Evolutionary conservation across 305 asterid species (phyloP).

Genomic region (Fraxinus nigra): DNA sequence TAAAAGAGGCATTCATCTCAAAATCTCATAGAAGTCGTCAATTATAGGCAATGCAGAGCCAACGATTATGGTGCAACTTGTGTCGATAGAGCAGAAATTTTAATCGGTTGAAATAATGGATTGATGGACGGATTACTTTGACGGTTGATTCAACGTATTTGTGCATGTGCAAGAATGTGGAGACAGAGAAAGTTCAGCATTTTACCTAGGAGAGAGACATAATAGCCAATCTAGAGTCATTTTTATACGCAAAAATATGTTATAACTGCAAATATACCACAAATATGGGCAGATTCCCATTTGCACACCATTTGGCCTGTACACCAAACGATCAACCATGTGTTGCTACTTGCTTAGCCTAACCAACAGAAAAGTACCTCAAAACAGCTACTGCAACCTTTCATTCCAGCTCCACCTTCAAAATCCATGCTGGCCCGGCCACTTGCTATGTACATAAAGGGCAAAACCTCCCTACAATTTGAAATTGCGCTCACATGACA

Average conservation of each 20-base stretch:
- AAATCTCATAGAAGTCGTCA: not conserved
- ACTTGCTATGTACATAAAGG: conserved; percentile 10
- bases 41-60: not conserved
- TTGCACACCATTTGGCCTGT: conserved; percentile 15
- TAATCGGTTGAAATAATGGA: not conserved
- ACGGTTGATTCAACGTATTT: not conserved
- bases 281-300: conserved; percentile 23
- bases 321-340: not conserved
- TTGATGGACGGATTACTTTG: not conserved
- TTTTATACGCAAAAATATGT: conserved; percentile 22
- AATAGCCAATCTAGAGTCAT: not conserved
- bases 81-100: not conserved
- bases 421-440: conserved; percentile 4
- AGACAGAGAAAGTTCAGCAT: not conserved
- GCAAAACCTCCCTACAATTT: conserved; percentile 5
- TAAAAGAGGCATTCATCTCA: not conserved
- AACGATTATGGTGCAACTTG: not conserved
- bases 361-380: conserved; percentile 23
- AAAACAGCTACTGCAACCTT: conserved; percentile 15
- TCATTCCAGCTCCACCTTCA: conserved; percentile 7
- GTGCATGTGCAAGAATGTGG: not conserved
- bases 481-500: conserved; percentile 23
- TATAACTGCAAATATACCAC: conserved; percentile 20
- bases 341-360: conserved; percentile 13
- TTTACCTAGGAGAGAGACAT: not conserved